Conservation (phyloP, 768 basidiomycete species). For the Trametes villosa region DNA sequence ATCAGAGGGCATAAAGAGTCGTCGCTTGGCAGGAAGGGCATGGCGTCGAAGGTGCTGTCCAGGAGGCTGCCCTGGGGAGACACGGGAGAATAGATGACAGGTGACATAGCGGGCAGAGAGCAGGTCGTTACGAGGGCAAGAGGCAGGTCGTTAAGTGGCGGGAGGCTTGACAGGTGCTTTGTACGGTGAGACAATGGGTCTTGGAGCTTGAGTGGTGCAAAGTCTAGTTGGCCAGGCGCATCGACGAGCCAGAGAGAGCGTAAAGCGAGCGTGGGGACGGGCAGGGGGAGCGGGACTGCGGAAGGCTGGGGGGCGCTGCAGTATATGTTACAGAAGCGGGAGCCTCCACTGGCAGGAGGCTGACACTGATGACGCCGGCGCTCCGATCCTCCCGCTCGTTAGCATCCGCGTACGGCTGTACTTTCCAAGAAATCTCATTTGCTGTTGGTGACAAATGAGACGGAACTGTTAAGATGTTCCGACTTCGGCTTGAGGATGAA, state of each 20-base stretch:
- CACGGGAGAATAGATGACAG: conserved; percentile 13
- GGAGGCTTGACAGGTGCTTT: conserved; percentile 17
- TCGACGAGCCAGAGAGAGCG: not conserved
- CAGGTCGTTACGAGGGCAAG: conserved; percentile 4
- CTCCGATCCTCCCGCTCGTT: conserved; percentile 16
- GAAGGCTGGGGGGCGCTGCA: conserved; percentile 9
- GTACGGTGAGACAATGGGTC: conserved; percentile 18
- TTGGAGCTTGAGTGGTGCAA: not conserved
- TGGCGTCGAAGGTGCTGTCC: conserved; percentile 6
- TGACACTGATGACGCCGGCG: conserved; percentile 12
- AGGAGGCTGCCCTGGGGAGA: conserved; percentile 12
- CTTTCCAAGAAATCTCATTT: not conserved
- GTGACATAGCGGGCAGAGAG: conserved; percentile 17
- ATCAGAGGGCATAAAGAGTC: conserved; percentile 17
- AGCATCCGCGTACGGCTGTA: conserved; percentile 18
- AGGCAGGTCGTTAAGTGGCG: conserved; percentile 11
- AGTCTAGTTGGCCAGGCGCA: conserved; percentile 6
- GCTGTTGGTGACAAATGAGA: conserved; percentile 1
- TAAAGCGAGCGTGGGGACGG: not conserved
- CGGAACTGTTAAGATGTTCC: not conserved
- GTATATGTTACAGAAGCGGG: conserved; percentile 5
- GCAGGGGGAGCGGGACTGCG: not conserved
- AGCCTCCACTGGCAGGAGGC: conserved; percentile 11
- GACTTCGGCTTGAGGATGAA: not conserved
- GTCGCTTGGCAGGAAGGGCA: conserved; percentile 10